Evolutionary conservation across 2,329 filamentous ascomycete genomes (phyloP).

Genomic region (Clonostachys chloroleuca): DNA sequence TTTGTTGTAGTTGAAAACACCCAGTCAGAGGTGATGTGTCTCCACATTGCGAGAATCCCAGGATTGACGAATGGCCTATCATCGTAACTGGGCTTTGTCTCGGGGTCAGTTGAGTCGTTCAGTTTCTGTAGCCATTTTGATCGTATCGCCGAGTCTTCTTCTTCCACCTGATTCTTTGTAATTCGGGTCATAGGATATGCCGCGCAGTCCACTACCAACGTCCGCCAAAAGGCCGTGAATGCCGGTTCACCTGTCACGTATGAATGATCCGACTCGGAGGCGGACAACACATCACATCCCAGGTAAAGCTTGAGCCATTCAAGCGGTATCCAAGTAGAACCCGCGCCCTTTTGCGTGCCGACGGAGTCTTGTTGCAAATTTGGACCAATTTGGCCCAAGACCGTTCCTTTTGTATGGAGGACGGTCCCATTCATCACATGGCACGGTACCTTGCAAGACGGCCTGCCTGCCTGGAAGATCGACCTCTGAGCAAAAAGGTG

Average conservation of each 20-base stretch:
- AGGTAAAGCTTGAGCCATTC: neutral
- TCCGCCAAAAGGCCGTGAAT: neutral
- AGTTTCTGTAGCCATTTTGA: neutral
- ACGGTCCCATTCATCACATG: neutral
- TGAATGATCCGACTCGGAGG: neutral
- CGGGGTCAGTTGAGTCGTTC: too few relatives aligned
- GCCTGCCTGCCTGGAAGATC: conserved; percentile 1
- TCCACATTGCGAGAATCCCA: neutral
- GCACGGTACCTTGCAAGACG: neutral
- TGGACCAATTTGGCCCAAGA: neutral
- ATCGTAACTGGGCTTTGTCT: too few relatives aligned
- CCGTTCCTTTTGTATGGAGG: neutral
- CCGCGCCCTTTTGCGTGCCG: neutral
- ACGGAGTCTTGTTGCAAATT: neutral
- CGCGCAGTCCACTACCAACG: neutral
- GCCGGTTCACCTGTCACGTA: neutral
- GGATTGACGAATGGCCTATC: too few relatives aligned
- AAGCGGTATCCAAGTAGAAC: neutral
- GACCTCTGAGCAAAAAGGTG: conserved; percentile 3
- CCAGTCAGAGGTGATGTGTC: neutral
- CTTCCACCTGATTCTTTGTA: neutral
- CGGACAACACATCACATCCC: neutral
- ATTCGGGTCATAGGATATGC: neutral
- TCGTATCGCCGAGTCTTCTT: neutral
- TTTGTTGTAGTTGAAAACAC: neutral